A percentile compares a stretch with the other conserved stretches of the same genome.
Evolutionary conservation across 2,329 filamentous ascomycete species (phyloP).

Genomic region (Aphanocladium album): DNA sequence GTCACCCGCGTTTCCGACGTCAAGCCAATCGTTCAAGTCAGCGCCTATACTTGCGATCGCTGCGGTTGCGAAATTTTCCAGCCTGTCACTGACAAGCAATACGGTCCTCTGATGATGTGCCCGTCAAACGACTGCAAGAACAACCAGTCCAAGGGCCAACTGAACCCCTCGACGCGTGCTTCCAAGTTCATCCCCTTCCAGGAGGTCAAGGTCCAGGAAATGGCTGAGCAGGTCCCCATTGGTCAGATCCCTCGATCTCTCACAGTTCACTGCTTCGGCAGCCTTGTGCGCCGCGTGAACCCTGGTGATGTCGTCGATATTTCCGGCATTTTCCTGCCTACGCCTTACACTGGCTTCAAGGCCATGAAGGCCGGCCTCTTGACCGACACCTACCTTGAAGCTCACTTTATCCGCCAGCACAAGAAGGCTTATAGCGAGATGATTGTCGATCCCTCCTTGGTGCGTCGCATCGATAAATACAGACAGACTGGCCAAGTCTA

Average conservation of each 20-base stretch:
- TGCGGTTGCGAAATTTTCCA: conserved; percentile 98
- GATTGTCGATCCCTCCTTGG: conserved; percentile 71
- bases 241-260: conserved; percentile 92
- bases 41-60: conserved; percentile 94
- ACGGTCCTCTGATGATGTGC: conserved; percentile 79
- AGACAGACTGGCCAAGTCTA: conserved; percentile 87
- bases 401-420: conserved; percentile 88
- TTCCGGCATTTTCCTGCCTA: conserved; percentile 92
- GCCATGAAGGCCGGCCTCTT: conserved; percentile 94
- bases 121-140: conserved; percentile 83
- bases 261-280: conserved; percentile 85
- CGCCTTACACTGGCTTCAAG: conserved; percentile 97
- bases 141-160: conserved; percentile 88
- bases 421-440: conserved; percentile 98
- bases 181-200: conserved; percentile 98
- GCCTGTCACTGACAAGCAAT: conserved; percentile 86
- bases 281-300: conserved; percentile 78
- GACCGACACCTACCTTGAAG: conserved; percentile 95
- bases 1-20: conserved; percentile 94
- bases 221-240: conserved; percentile 98
- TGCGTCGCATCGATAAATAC: conserved; percentile 80
- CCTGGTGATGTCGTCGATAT: conserved; percentile 93
- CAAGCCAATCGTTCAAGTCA: conserved; percentile 95
- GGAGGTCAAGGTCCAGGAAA: conserved; percentile 96
- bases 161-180: conserved; percentile 90